Percentiles rank a stretch among this genome's conserved stretches.
phyloP scores from a whole-genome alignment of 805 yeast species.

The Schwanniomyces vanrijiae region DNA sequence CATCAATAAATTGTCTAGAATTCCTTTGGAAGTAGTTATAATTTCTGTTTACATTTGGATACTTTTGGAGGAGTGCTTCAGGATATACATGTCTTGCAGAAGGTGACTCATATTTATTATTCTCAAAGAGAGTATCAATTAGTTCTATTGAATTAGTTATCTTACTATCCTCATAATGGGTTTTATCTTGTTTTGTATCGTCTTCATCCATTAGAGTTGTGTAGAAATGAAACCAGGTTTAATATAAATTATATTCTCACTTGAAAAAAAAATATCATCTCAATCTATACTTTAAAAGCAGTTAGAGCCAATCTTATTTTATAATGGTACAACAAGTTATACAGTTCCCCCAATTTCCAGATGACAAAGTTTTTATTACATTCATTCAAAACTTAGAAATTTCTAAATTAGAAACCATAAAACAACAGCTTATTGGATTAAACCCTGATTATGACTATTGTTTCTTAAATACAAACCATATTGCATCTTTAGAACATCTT shows the following conservation, averaged over 20 bases:
- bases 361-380: conserved; percentile 34
- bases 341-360: conserved; percentile 49
- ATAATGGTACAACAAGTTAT: conserved; percentile 3
- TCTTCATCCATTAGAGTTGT: background rate
- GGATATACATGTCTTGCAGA: conserved; percentile 19
- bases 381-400: conserved; percentile 49
- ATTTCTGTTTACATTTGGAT: conserved; percentile 27
- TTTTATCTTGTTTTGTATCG: background rate
- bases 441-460: conserved; percentile 57
- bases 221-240: background rate
- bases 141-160: conserved; percentile 1
- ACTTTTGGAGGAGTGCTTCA: conserved; percentile 32
- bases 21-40: conserved; percentile 34
- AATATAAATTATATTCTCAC: background rate
- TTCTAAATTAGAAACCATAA: conserved; percentile 37
- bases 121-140: conserved; percentile 6
- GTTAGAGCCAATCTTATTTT: background rate
- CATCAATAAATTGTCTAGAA: conserved; percentile 31
- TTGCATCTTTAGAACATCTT: conserved; percentile 64
- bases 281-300: background rate
- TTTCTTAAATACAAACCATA: conserved; percentile 58
- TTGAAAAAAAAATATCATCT: background rate
- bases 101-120: background rate
- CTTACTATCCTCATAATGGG: background rate
- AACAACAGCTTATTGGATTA: conserved; percentile 43